A percentile compares a stretch with the other conserved stretches of the same genome.
phyloP scores from a whole-genome alignment of 768 basidiomycete genomes.

The Scleroderma bovista region DNA sequence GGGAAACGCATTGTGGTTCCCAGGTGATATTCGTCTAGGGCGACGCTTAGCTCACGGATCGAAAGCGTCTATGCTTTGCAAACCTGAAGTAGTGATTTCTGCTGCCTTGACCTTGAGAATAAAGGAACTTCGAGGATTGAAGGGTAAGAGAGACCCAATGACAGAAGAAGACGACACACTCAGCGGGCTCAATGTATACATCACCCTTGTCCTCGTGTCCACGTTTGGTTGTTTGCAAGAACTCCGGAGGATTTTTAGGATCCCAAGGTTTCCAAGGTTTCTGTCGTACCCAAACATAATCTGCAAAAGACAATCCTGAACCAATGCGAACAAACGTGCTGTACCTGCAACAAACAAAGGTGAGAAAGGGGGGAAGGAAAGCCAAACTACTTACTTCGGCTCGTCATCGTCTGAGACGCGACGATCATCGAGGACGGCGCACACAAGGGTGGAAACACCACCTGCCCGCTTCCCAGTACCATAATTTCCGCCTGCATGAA shows the following conservation, averaged over 20 bases:
- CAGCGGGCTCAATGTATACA: slow-evolving; percentile 82
- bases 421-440: slow-evolving; percentile 81
- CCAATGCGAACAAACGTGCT: slow-evolving; percentile 87
- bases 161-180: slow-evolving; percentile 43
- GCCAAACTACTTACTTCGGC: slow-evolving; percentile 44
- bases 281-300: slow-evolving; percentile 79
- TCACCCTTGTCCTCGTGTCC: slow-evolving; percentile 81
- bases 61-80: slow-evolving; percentile 6
- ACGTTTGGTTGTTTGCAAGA: slow-evolving; percentile 55
- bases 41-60: background rate
- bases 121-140: slow-evolving; percentile 63
- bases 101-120: slow-evolving; percentile 91
- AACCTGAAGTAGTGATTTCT: slow-evolving; percentile 77
- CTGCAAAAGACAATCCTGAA: slow-evolving; percentile 77
- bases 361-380: background rate
- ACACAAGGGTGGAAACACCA: slow-evolving; percentile 84
- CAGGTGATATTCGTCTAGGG: slow-evolving; percentile 74
- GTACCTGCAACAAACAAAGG: slow-evolving; percentile 46
- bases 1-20: slow-evolving; percentile 95
- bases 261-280: slow-evolving; percentile 84
- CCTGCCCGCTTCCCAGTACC: slow-evolving; percentile 84
- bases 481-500: slow-evolving; percentile 71
- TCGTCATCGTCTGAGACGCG: slow-evolving; percentile 49
- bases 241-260: slow-evolving; percentile 65
- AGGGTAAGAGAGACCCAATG: background rate